A percentile compares a stretch with the other conserved stretches of the same genome.
Evolutionary conservation across 805 yeast species (phyloP).

Genomic region (Yarrowia divulgata): DNA sequence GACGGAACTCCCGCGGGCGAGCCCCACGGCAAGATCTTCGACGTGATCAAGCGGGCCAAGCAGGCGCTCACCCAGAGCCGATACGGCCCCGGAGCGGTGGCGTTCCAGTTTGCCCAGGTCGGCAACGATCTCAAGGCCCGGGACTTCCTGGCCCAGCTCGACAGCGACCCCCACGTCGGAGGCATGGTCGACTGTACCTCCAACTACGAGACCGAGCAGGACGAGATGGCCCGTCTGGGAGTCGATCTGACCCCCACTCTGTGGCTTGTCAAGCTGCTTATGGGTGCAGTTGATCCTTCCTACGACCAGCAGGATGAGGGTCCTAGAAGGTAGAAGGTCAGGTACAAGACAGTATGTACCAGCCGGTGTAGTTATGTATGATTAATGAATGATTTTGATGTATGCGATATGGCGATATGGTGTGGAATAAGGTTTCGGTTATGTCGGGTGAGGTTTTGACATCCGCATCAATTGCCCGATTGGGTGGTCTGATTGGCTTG

Average conservation of each 20-base stretch:
- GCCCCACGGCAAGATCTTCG: conserved; percentile 43
- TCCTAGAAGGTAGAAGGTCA: neutral
- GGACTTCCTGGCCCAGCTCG: conserved; percentile 47
- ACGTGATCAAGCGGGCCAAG: conserved; percentile 46
- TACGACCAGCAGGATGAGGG: conserved; percentile 48
- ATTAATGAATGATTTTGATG: conserved; percentile 5
- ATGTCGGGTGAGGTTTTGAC: neutral
- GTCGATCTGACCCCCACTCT: conserved; percentile 47
- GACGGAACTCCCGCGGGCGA: conserved; percentile 51
- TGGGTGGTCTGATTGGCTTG: no score
- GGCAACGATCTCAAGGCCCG: conserved; percentile 49
- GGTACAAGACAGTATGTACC: neutral
- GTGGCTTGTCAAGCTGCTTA: conserved; percentile 48
- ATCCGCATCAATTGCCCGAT: no score
- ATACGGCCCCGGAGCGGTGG: conserved; percentile 48
- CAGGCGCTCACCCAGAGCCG: conserved; percentile 43
- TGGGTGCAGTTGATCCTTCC: conserved; percentile 48
- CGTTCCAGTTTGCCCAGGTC: conserved; percentile 50
- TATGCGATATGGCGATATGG: no score
- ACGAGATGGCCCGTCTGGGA: conserved; percentile 48
- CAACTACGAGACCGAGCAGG: conserved; percentile 49
- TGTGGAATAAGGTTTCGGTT: neutral
- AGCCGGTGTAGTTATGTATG: conserved; percentile 6
- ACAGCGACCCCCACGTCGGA: conserved; percentile 47
- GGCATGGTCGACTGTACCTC: conserved; percentile 47